Base-by-base conservation (phyloP, 495 filamentous ascomycete species). In the Neurospora sp. region DNA sequence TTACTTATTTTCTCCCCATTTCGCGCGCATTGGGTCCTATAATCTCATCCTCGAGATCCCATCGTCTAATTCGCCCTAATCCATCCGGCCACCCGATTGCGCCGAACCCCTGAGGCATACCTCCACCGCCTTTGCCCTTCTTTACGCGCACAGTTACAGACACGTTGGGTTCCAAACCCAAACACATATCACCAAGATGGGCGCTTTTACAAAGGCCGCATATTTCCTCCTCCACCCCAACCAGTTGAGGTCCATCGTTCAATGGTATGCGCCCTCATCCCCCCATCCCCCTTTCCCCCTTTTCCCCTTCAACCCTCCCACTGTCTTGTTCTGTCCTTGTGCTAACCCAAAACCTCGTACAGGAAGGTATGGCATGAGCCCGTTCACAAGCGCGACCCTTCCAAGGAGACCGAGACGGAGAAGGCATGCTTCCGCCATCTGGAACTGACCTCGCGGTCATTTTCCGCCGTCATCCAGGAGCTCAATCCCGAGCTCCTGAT, bases 281-380 rank as follows among this genome's bases (percentile, higher is more conserved):
- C 35, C 69, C 42, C 20, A 38, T 14, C 39, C 5, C 41, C 14
- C 31, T 62, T 18, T 14, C 69, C 5, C 4, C 38, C 40, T 16
- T 42, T 42, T 44, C 1, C 41, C 20, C 46, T 27, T 27, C 8
- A 39, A 27, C 70, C n/a, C 38, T 42, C 71, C 72, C 78, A 78
- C 70, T 77, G 72, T 39, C 75, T 73, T 31, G 71, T 40, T 23
- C n/a, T 10, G 31, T 66, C 27, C 54, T 38, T 74, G 5, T 71
- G 20, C 74, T 74, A 49, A 73, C 60, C 44, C 71, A 70, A 46
- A 73, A 6, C 49, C 60, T 7, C 23, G 46, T 74, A 74, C 80
- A 98, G 95, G 95, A 96, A 95, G 87, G 86, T 95, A 76, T 98
- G 94, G 94, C 96, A 98, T 84, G 92, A 94, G 75, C 91, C 96